Conservation (phyloP, 495 filamentous ascomycete genomes). For the Annulohypoxylon maeteangense region DNA sequence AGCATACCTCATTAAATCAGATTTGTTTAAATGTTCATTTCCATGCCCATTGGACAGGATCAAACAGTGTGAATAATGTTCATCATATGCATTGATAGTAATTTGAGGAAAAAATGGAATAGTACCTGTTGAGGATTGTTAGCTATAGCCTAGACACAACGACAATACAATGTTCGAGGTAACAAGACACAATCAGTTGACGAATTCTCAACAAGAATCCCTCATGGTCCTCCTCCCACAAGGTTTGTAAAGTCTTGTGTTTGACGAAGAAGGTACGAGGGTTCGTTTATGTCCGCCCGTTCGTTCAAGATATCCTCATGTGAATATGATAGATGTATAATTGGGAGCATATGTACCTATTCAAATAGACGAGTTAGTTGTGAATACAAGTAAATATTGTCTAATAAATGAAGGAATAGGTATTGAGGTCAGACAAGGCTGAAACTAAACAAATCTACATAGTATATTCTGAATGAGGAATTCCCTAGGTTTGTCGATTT, state of each 20-base stretch:
- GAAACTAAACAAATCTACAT: constrained; percentile 97
- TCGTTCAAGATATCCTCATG: constrained; percentile 96
- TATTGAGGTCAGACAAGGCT: constrained; percentile 91
- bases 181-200: constrained; percentile 78
- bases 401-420: constrained; percentile 45
- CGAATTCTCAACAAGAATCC: constrained; percentile 97
- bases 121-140: constrained; percentile 60
- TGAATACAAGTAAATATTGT: constrained; percentile 34
- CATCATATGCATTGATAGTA: constrained; percentile 55
- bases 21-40: constrained; percentile 88
- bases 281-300: constrained; percentile 97
- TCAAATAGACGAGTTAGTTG: constrained; percentile 53
- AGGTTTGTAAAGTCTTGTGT: constrained; percentile 88
- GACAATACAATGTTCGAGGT: not conserved
- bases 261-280: constrained; percentile 68
- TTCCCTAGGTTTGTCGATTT: constrained; percentile 83
- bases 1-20: constrained; percentile 98
- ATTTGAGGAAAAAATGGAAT: constrained; percentile 26
- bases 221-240: constrained; percentile 72
- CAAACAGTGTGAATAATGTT: constrained; percentile 98
- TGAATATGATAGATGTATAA: constrained; percentile 42
- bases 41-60: constrained; percentile 70
- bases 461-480: constrained; percentile 94
- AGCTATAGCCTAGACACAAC: constrained; percentile 34
- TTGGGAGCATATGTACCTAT: constrained; percentile 64